Percentiles rank a stretch among this genome's conserved stretches.
Conservation (phyloP, 2,329 filamentous ascomycete genomes). For the Diaporthe vaccinii region DNA sequence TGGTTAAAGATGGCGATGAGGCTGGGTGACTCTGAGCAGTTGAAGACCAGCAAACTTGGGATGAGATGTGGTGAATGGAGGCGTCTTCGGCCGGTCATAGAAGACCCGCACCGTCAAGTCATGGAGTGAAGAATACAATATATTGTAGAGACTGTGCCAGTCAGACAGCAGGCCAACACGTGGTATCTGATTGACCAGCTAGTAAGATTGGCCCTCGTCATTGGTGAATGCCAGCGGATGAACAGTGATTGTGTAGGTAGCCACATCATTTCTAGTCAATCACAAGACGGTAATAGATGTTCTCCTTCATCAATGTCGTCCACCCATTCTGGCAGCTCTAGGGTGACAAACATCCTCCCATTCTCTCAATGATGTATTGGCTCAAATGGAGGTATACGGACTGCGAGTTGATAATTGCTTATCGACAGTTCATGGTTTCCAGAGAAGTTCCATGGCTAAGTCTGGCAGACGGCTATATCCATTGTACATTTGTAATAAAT, state of each 20-base stretch:
- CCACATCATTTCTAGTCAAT: neutral
- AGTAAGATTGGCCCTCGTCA: neutral
- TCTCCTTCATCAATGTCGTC: neutral
- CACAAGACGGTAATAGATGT: neutral
- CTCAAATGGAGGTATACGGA: neutral
- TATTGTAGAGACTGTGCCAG: neutral
- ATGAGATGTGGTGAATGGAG: neutral
- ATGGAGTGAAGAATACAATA: neutral
- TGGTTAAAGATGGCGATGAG: neutral
- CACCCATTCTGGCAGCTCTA: no score
- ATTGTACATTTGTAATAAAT: neutral
- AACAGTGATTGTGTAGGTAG: neutral
- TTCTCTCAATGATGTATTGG: neutral
- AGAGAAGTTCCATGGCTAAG: no score
- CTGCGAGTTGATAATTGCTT: no score
- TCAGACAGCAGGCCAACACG: neutral
- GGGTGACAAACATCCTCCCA: neutral
- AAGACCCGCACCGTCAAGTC: neutral
- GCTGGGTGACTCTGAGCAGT: neutral
- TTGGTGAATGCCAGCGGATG: neutral
- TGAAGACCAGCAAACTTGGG: neutral
- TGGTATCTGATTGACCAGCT: no score
- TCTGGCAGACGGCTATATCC: no score
- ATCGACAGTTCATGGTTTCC: no score
- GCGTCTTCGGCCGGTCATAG: neutral